These are phyloP conservation scores for Jackrogersella minutella DNA, from an alignment of 495 filamentous ascomycete species.

Conservation along the genomic window DNA sequence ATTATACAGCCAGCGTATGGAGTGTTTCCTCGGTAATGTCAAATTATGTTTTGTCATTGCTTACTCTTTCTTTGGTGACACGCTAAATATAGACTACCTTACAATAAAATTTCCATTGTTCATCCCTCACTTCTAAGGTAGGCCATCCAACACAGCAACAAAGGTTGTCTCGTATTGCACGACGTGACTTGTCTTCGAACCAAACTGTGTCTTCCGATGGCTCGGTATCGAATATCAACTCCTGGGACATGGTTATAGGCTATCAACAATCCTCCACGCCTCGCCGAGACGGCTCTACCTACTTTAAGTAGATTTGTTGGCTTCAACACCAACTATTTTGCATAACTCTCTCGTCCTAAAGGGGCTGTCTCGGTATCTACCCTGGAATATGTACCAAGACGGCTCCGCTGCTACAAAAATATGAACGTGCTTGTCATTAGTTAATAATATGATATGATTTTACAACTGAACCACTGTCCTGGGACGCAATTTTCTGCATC, in stretches of 20 bases:
- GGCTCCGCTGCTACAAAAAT: too few relatives aligned
- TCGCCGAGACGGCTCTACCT: slow-evolving; percentile 1
- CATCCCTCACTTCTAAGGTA: neutral
- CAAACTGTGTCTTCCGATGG: slow-evolving; percentile 1
- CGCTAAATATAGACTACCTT: neutral
- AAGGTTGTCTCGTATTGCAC: neutral
- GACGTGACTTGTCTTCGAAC: neutral
- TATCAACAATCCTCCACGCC: neutral
- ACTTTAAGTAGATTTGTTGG: slow-evolving; percentile 7
- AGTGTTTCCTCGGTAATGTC: neutral
- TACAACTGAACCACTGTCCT: neutral
- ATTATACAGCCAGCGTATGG: too few relatives aligned
- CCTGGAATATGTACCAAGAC: neutral
- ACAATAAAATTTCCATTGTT: neutral
- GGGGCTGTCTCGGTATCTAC: neutral
- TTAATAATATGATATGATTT: slow-evolving; percentile 12
- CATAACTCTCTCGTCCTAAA: slow-evolving; percentile 2
- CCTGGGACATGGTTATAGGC: slow-evolving; percentile 1
- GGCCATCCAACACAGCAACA: too few relatives aligned
- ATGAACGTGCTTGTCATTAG: neutral
- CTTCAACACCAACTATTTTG: neutral
- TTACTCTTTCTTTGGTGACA: neutral
- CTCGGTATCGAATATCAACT: slow-evolving; percentile 16
- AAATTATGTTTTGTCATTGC: neutral
- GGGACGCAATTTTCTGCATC: neutral